Conservation (phyloP, 192 early-diverging fungal species). For the Backusella liffmaniae region DNA sequence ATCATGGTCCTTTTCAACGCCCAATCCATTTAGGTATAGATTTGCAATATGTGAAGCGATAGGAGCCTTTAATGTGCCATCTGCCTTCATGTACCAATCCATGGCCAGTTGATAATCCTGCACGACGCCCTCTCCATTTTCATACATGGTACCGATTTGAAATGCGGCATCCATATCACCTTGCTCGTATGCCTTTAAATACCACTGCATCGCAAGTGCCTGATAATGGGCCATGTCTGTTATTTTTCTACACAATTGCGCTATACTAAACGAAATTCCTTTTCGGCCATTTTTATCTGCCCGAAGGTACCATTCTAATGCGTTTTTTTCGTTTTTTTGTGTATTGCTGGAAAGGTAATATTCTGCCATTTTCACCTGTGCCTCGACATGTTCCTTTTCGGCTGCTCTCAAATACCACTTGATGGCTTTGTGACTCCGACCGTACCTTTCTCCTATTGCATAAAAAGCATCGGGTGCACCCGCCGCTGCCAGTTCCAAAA, state of each 20-base stretch:
- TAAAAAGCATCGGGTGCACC: not conserved
- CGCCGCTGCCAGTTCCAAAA: not conserved
- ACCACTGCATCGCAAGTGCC: not conserved
- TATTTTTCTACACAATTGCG: not conserved
- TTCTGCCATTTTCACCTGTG: not conserved
- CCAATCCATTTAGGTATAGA: not conserved
- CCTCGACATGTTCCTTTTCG: not conserved
- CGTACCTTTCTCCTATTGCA: not conserved
- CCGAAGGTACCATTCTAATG: not conserved
- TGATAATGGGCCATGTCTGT: not conserved
- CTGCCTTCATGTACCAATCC: not conserved
- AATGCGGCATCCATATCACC: not conserved
- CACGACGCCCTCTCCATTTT: not conserved
- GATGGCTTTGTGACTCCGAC: not conserved
- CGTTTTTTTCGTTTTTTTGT: not conserved
- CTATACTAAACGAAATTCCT: not conserved
- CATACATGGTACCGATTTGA: not conserved
- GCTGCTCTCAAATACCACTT: not conserved
- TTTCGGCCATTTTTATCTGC: not conserved
- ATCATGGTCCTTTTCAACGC: not conserved
- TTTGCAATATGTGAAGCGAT: not conserved
- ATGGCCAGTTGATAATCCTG: not conserved
- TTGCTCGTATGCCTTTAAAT: not conserved
- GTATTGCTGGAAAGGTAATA: not conserved
- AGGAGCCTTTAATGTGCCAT: not conserved